Base-by-base conservation (phyloP, 768 basidiomycete genomes). In the Dendrothele bispora region DNA sequence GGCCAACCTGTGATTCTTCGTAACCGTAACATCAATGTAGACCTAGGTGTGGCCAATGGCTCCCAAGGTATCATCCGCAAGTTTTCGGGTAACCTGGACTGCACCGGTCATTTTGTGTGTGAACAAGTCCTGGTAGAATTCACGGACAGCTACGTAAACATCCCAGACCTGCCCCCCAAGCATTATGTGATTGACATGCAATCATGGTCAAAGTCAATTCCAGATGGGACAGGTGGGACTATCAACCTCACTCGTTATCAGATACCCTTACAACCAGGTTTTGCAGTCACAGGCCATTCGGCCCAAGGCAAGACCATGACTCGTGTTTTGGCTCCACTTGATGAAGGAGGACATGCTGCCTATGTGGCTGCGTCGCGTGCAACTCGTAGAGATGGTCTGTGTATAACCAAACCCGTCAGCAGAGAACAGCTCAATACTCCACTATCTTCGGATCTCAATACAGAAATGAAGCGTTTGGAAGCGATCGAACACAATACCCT, bases 351-450 rank as follows among this genome's bases (percentile, higher is more conserved):
- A 0, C 62, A 60, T 50, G 52, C 35, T 4, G 61, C 61, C 6
- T 68, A 69, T 55, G 64, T 69, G 3, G 61, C 65, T 5, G 56
- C 61, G 10, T 67, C 66, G 1, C 22, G 58, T 18, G 52, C 66
- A 3, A 40, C 12, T 5, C 39, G 41, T 11, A 32, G 58, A 0
- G 0, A 55, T 18, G 61, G 62, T 14, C 43, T 69, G 4, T 61
- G 39, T 25, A 45, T 67, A 17, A 54, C 50, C 3, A n/a, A 56
- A 34, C 46, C 46, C 1, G 55, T 64, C 0, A 53, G 36, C 3
- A 34, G 64, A 1, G 20, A 50, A 18, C 34, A 64, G 15, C 40
- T 66, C 2, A 66, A 66, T 49, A 48, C 51, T 22, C 48, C 54
- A 3, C 11, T 47, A 24, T 25, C 39, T 5, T 40, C 8, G 6